Evolutionary conservation across 2,329 filamentous ascomycete species (phyloP), one percentile per base, ranked within the genome.

Genomic region (Fonsecaea pedrosoi): DNA sequence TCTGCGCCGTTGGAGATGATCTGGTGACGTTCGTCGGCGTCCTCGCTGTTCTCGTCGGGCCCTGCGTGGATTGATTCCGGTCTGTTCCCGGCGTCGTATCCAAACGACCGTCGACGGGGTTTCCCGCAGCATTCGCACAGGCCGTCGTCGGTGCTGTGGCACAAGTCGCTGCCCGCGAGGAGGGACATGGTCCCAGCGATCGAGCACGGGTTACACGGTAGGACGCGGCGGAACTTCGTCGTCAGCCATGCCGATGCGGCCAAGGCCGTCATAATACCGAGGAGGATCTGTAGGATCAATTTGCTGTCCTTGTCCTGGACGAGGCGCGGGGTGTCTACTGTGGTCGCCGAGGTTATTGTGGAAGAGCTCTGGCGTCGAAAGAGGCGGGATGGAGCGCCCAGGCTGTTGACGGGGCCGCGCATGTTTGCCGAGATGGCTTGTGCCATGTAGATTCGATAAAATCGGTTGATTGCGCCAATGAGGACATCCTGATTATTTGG

Each of bases 91-190:
- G 25, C 48, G 34, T 67, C 67, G n/a, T 58, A 54, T 10, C 66
- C 66, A 32, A 70, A 68, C 9, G 64, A 67, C 37, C 69, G 66
- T 3, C 70, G 70, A 15, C 70, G 69, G 18, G 66, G 64, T 60
- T 72, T 73, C 32, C 72, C 72, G 61, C 72, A 73, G 62, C 72
- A 71, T 57, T 73, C 70, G 55, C 70, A 73, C 8, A 71, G 53
- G 15, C 69, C 71, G 12, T 67, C 65, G 54, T 71, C 70, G 18
- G 35, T 45, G 59, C 59, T 68, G 63, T 73, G 60, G 42, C 65
- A 69, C 13, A 73, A 66, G 30, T 73, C 71, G 48, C 70, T 72
- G 58, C 72, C 72, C 13, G 72, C 72, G 9, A 73, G 64, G 34
- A 73, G 70, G 25, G 70, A 67, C 71, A 73, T 73, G 2, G 64